Conservation (phyloP, 495 filamentous ascomycete genomes). For the Xylaria intraflava region DNA sequence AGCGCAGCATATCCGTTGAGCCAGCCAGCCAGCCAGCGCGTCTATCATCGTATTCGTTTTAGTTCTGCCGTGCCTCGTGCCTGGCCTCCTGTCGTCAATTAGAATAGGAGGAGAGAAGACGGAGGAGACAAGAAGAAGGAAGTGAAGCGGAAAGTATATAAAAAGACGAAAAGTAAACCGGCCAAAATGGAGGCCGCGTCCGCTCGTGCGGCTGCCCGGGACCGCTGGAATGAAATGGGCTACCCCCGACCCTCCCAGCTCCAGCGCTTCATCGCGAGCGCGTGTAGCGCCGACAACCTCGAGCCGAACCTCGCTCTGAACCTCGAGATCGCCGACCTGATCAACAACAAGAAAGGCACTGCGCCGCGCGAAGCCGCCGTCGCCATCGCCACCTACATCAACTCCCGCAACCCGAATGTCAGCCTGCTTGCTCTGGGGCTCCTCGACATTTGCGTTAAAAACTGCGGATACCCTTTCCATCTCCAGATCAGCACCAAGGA, state of each 20-base stretch:
- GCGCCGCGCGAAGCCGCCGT: conserved; percentile 94
- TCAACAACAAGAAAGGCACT: conserved; percentile 97
- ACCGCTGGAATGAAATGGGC: conserved; percentile 83
- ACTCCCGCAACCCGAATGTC: conserved; percentile 93
- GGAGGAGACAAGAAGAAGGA: background rate
- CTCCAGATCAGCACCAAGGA: conserved; percentile 98
- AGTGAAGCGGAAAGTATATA: background rate
- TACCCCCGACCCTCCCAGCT: conserved; percentile 75
- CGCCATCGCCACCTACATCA: conserved; percentile 89
- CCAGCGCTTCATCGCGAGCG: conserved; percentile 90
- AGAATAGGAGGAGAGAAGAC: background rate
- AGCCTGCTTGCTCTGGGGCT: conserved; percentile 83
- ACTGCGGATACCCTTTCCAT: conserved; percentile 98
- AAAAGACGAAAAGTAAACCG: background rate
- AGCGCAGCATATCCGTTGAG: background rate
- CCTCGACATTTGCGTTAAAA: conserved; percentile 98
- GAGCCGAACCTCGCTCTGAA: conserved; percentile 95
- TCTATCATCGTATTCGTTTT: background rate
- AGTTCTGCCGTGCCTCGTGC: background rate
- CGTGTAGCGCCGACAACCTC: conserved; percentile 92
- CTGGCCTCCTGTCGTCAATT: background rate
- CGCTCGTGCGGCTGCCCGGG: conserved; percentile 88
- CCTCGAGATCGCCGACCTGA: conserved; percentile 91
- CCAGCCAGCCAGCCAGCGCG: background rate
- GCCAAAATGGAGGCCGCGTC: conserved; percentile 80